A percentile compares a stretch with the other conserved stretches of the same genome.
These are phyloP conservation scores for Marsdenia floribunda DNA, from an alignment of 257 asterid genomes.

Conservation along the genomic window DNA sequence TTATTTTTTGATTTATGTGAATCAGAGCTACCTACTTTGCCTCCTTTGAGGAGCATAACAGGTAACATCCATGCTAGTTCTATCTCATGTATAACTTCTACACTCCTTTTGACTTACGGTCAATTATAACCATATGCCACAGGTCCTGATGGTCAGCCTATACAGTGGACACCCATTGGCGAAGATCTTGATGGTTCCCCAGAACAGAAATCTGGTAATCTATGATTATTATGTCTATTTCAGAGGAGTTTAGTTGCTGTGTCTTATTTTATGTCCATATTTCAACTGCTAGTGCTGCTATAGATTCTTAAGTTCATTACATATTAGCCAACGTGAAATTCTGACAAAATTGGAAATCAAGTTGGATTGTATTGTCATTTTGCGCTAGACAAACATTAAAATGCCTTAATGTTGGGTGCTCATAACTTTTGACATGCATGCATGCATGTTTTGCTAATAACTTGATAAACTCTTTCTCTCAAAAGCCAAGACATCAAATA, in stretches of 20 bases:
- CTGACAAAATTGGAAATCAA: neutral
- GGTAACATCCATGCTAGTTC: slow-evolving; percentile 26
- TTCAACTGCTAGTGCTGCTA: neutral
- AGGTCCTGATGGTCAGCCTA: slow-evolving; percentile 7
- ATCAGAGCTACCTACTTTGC: slow-evolving; percentile 56
- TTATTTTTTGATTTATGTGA: slow-evolving; percentile 6
- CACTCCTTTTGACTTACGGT: neutral
- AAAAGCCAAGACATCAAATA: neutral
- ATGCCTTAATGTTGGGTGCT: neutral
- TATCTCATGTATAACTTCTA: neutral
- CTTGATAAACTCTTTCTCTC: neutral
- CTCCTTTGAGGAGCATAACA: slow-evolving; percentile 58
- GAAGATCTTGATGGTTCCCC: neutral
- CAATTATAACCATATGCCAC: slow-evolving; percentile 11
- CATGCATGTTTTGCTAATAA: neutral
- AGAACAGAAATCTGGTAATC: neutral
- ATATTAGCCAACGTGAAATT: neutral
- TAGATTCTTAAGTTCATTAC: neutral
- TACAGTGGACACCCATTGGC: neutral
- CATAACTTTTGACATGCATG: neutral
- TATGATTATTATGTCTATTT: neutral
- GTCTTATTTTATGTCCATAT: neutral
- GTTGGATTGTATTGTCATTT: neutral
- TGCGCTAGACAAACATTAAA: neutral
- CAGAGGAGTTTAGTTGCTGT: neutral